phyloP scores from a whole-genome alignment of 164 flowering plant species.

The Magnolia changhungtana region DNA sequence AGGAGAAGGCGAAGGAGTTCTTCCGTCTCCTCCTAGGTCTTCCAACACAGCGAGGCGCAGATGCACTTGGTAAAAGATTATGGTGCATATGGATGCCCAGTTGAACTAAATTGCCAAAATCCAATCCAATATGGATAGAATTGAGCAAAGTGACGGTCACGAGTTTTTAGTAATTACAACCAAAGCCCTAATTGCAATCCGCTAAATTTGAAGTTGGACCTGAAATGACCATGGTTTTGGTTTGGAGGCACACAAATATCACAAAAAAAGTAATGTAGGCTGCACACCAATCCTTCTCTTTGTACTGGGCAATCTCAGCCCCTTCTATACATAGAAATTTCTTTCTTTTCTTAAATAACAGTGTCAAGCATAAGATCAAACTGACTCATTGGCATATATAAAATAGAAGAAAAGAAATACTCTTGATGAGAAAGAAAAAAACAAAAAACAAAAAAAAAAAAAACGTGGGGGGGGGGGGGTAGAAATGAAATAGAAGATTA shows the following conservation, averaged over 20 bases:
- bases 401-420: not conserved
- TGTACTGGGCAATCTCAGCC: not conserved
- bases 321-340: not conserved
- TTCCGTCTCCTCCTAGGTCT: too few species aligned
- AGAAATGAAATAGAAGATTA: constrained; percentile 20
- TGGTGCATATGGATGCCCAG: not conserved
- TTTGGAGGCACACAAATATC: not conserved
- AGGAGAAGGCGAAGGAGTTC: too few species aligned
- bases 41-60: too few species aligned
- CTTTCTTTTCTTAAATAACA: not conserved
- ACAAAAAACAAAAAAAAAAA: too few species aligned
- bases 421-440: not conserved
- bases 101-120: not conserved
- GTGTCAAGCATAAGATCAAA: not conserved
- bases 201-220: not conserved
- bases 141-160: not conserved
- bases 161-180: too few species aligned
- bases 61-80: too few species aligned
- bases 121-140: not conserved
- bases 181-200: too few species aligned
- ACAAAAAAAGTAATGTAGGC: not conserved
- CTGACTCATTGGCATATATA: not conserved
- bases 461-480: not conserved
- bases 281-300: not conserved
- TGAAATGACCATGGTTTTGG: not conserved